phyloP scores from a whole-genome alignment of 228 moss, liverwort and hornwort species.

The Sphagnum magellanicum region DNA sequence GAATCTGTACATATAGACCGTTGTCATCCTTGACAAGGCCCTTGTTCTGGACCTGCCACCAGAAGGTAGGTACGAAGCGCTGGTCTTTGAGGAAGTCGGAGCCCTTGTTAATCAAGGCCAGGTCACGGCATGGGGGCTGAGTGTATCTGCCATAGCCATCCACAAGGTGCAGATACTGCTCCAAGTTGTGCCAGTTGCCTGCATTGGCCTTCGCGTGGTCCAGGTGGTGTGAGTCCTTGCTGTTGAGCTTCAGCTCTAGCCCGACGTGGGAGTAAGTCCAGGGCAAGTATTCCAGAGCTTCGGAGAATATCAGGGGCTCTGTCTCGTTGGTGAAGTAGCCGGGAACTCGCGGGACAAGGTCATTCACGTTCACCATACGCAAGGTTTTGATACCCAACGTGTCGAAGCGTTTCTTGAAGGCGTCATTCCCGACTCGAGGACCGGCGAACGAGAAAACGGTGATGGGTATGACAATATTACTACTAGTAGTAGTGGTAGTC shows the following conservation, averaged over 20 bases:
- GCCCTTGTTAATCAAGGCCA: slow-evolving; percentile 57
- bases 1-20: slow-evolving; percentile 6
- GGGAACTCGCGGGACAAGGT: slow-evolving; percentile 43
- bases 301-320: slow-evolving; percentile 1
- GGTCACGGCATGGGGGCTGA: slow-evolving; percentile 30
- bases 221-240: slow-evolving; percentile 20
- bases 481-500: slow-evolving; percentile 1
- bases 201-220: slow-evolving; percentile 1
- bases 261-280: slow-evolving; percentile 61
- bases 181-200: slow-evolving; percentile 39
- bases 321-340: slow-evolving; percentile 41
- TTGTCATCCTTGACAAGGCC: slow-evolving; percentile 7
- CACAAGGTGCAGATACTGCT: slow-evolving; percentile 52
- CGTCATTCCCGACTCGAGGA: slow-evolving; percentile 69
- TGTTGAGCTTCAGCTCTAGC: slow-evolving; percentile 22
- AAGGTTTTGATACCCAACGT: slow-evolving; percentile 58
- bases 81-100: slow-evolving; percentile 21
- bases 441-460: slow-evolving; percentile 66
- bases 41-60: slow-evolving; percentile 68
- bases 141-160: slow-evolving; percentile 26
- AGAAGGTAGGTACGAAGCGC: slow-evolving; percentile 30
- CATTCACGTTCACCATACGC: slow-evolving; percentile 49
- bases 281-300: slow-evolving; percentile 8
- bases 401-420: slow-evolving; percentile 34
- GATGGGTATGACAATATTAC: slow-evolving; percentile 38